Conservation (phyloP, 805 yeast species). For the Saccharomycopsis oosterbeekiorum region DNA sequence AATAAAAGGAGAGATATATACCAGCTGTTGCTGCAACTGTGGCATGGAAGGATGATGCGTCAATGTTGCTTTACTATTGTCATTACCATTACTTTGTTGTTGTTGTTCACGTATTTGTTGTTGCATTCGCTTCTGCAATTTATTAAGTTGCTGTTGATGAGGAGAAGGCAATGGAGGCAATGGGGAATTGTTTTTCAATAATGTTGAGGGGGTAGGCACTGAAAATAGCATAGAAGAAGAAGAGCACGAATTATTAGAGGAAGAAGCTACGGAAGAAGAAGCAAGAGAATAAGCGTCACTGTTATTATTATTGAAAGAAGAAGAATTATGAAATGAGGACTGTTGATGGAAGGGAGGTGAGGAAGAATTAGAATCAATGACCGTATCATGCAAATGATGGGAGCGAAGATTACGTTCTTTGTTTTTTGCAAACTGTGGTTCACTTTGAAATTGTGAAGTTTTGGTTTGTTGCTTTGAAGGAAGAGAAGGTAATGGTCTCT, state of each 20-base stretch:
- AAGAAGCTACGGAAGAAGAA: not conserved
- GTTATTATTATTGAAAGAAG: not conserved
- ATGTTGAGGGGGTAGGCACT: not conserved
- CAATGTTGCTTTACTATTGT: not conserved
- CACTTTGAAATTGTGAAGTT: not conserved
- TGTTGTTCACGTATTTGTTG: slow-evolving; percentile 18
- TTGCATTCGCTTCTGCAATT: slow-evolving; percentile 4
- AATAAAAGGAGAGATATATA: not conserved
- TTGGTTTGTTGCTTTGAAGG: not conserved
- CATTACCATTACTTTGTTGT: not conserved
- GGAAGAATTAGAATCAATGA: not conserved
- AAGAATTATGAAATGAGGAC: not conserved
- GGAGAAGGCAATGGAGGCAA: slow-evolving; percentile 10
- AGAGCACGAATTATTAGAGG: not conserved
- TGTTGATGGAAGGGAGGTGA: not conserved
- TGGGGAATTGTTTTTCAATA: not conserved
- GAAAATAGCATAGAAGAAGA: not conserved
- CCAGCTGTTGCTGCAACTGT: slow-evolving; percentile 10
- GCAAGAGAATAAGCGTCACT: not conserved
- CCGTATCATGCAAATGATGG: not conserved
- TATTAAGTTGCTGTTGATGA: slow-evolving; percentile 7
- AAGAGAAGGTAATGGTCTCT: not conserved
- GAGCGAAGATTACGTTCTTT: not conserved
- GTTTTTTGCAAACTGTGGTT: not conserved
- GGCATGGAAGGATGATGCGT: not conserved